Base-by-base conservation (phyloP, 805 yeast genomes). In the Cyberlindnera lachancei region DNA sequence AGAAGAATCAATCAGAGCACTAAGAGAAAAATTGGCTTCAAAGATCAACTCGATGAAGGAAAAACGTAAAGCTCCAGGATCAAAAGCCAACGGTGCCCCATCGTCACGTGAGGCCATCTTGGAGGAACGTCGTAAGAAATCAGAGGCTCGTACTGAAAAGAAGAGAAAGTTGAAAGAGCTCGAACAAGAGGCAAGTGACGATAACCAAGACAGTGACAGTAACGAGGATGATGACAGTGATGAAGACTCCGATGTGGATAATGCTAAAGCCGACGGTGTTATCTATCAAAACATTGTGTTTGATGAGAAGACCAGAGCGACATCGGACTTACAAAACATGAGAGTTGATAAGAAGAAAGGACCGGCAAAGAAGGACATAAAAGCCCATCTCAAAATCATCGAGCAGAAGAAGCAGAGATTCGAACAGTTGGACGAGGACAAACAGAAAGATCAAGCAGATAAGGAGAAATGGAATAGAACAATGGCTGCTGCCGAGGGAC, bases 11-110 rank as follows among this genome's bases (percentile, higher is more conserved):
- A 59, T 86, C 30, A 71, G 71, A 5, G 80, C 74, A 44, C 67
- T 92, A 38, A 75, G 88, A 50, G 80, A 78, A n/a, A 81, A 81
- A 54, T 69, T 92, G 27, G 79, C 90, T 18, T 71, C 70, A 13
- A 84, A 77, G 55, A 88, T 92, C 42, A 70, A 64, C 35, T 61
- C 59, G 7, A 50, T 92, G 61, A 75, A 78, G 44, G 87, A 79
- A 34, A 81, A 74, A 58, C 76, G 99, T 54, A 88, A 81, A 49
- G 98, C 97, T 2, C 92, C 94, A 1, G 97, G 97, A 2, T 63
- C 88, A 1, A 79, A 75, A 28, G 75, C 68, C 5, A 64, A 69
- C 5, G 95, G 96, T 16, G 92, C 95, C 0, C 87, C 88, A 12
- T 70, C 77, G 37, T 83, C 90, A 9, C 69, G 96, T 57, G 94